Percentiles rank a stretch among this genome's conserved stretches.
These are phyloP conservation scores for Paxillus rubicundulus DNA, from an alignment of 768 basidiomycete species.

Conservation along the genomic window DNA sequence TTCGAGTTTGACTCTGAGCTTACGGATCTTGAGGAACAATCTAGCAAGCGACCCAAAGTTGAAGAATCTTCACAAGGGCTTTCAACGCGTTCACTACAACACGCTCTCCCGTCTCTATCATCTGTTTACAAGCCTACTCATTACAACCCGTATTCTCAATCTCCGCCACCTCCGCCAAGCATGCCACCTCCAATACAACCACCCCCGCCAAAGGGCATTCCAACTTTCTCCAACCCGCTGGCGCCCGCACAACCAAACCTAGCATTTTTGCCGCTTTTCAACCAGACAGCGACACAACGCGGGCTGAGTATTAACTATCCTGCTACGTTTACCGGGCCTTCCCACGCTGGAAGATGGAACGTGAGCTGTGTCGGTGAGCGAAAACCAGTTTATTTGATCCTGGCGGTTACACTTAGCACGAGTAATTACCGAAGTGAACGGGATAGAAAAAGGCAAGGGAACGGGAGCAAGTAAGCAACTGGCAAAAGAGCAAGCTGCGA, in stretches of 20 bases:
- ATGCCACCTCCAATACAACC: slow-evolving; percentile 34
- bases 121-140: slow-evolving; percentile 22
- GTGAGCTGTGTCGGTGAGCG: slow-evolving; percentile 66
- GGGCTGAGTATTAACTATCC: slow-evolving; percentile 60
- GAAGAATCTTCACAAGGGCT: slow-evolving; percentile 33
- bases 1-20: slow-evolving; percentile 21
- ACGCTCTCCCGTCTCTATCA: slow-evolving; percentile 14
- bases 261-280: slow-evolving; percentile 71
- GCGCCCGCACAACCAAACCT: slow-evolving; percentile 61
- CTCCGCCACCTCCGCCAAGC: slow-evolving; percentile 25
- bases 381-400: not conserved
- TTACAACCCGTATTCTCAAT: slow-evolving; percentile 30
- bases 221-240: slow-evolving; percentile 49
- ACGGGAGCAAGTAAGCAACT: slow-evolving; percentile 67
- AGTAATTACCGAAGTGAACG: slow-evolving; percentile 51
- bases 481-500: slow-evolving; percentile 77
- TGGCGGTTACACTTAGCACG: slow-evolving; percentile 2
- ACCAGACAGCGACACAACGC: slow-evolving; percentile 68
- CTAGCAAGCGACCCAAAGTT: slow-evolving; percentile 29
- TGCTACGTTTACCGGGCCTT: slow-evolving; percentile 58
- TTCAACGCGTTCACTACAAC: slow-evolving; percentile 24
- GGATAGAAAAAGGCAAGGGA: slow-evolving; percentile 64
- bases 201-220: slow-evolving; percentile 33
- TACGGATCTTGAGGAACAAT: slow-evolving; percentile 26
- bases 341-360: slow-evolving; percentile 67